These are phyloP conservation scores for Penicillium turbatum DNA, from an alignment of 495 filamentous ascomycete species.

Conservation along the genomic window DNA sequence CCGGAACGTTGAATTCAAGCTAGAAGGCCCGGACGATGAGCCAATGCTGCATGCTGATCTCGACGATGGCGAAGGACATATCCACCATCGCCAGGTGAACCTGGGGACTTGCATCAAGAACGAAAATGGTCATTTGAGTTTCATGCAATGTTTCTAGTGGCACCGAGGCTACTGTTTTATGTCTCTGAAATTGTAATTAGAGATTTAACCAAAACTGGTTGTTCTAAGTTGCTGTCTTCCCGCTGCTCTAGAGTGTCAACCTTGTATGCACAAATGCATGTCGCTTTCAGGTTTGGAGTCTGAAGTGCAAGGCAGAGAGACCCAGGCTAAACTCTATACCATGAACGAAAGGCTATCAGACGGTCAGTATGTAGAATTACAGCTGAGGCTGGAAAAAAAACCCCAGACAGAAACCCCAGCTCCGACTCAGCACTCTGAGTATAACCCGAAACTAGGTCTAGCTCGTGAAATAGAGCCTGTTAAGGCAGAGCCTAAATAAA, in stretches of 20 bases:
- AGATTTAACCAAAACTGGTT: background rate
- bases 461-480: background rate
- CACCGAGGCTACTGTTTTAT: background rate
- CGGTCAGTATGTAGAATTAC: background rate
- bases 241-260: background rate
- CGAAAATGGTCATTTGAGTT: constrained; percentile 23
- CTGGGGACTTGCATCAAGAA: constrained; percentile 28
- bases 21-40: constrained; percentile 18
- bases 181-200: background rate
- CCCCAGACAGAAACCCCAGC: background rate
- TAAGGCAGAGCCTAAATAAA: too few species aligned
- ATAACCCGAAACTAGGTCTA: background rate
- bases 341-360: background rate
- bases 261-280: background rate
- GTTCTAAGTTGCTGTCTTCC: background rate
- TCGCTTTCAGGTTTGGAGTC: background rate
- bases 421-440: background rate
- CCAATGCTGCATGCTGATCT: constrained; percentile 21
- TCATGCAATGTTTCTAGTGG: constrained; percentile 27
- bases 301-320: background rate
- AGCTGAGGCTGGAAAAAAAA: constrained; percentile 19
- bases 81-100: constrained; percentile 14
- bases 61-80: constrained; percentile 10
- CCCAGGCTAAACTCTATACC: too few species aligned
- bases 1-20: constrained; percentile 12